Conservation (phyloP, 257 asterid species). For the Catharanthus roseus region DNA sequence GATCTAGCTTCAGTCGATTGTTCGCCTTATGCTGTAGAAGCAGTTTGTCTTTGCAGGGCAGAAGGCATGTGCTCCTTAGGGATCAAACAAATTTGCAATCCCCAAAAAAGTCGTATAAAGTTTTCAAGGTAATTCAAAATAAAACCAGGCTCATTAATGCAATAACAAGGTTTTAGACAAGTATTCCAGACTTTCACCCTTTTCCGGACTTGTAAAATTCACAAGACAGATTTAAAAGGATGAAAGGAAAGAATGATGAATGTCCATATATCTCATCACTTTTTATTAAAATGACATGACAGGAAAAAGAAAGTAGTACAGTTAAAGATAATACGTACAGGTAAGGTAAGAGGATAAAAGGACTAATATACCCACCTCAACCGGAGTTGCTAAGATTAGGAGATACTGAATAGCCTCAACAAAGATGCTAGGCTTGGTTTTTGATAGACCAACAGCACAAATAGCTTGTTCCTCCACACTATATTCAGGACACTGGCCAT, state of each 20-base stretch:
- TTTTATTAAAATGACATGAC: not conserved
- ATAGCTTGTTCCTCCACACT: constrained; percentile 93
- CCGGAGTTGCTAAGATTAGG: constrained; percentile 93
- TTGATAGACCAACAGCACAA: constrained; percentile 86
- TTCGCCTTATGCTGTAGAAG: no score
- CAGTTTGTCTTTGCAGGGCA: no score
- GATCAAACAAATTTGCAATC: not conserved
- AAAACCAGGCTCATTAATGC: no score
- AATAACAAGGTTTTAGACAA: no score
- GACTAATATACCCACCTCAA: constrained; percentile 55
- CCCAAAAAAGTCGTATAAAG: not conserved
- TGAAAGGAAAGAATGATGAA: no score
- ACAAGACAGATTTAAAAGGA: not conserved
- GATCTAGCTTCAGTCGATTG: no score
- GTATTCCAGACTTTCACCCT: no score
- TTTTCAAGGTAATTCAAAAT: not conserved
- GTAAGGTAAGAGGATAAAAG: not conserved
- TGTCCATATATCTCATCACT: no score
- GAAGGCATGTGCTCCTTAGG: not conserved
- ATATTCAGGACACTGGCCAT: constrained; percentile 90
- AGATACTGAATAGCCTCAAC: constrained; percentile 91
- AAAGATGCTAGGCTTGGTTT: constrained; percentile 80
- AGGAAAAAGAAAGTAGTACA: not conserved
- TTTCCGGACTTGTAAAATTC: not conserved
- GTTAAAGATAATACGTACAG: not conserved